Percentiles rank a stretch among this genome's conserved stretches.
Conservation (phyloP, 768 basidiomycete genomes). For the Termitomyces eurrhizus region DNA sequence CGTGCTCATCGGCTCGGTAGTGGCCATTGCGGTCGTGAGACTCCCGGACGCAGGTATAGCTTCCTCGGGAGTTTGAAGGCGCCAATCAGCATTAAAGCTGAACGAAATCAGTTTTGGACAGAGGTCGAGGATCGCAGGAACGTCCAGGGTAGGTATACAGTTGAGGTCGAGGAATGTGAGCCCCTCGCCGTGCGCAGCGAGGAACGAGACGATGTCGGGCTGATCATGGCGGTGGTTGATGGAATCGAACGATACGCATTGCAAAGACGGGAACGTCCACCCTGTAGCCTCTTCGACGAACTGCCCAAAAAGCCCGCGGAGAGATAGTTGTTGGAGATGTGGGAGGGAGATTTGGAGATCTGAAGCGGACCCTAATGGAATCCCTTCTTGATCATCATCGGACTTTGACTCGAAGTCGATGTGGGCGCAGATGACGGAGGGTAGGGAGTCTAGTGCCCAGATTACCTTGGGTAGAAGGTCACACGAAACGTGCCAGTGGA, state of each 20-base stretch:
- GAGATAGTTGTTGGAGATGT: constrained; percentile 56
- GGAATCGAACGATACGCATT: constrained; percentile 54
- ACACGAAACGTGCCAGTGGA: constrained; percentile 20
- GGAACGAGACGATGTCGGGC: constrained; percentile 59
- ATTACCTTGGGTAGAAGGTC: constrained; percentile 36
- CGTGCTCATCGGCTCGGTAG: constrained; percentile 29
- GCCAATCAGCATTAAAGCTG: constrained; percentile 77
- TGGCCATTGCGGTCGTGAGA: constrained; percentile 12
- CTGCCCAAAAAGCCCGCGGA: constrained; percentile 57
- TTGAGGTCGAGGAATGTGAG: constrained; percentile 67
- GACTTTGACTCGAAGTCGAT: constrained; percentile 43
- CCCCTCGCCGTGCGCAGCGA: constrained; percentile 50
- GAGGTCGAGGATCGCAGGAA: constrained; percentile 55
- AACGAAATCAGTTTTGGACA: constrained; percentile 63
- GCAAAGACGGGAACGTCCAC: constrained; percentile 64
- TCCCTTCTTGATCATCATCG: constrained; percentile 31
- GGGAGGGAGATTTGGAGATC: constrained; percentile 52
- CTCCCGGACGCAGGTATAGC: constrained; percentile 13
- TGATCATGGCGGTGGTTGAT: constrained; percentile 40
- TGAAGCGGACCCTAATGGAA: constrained; percentile 58
- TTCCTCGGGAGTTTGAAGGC: constrained; percentile 18
- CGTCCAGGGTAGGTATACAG: constrained; percentile 51
- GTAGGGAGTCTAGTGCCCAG: constrained; percentile 65
- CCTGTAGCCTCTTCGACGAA: constrained; percentile 66
- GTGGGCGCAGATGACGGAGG: constrained; percentile 50